Percentiles rank a stretch among this genome's conserved stretches.
phyloP scores from a whole-genome alignment of 2,329 filamentous ascomycete species.

The Fusarium torreyae region DNA sequence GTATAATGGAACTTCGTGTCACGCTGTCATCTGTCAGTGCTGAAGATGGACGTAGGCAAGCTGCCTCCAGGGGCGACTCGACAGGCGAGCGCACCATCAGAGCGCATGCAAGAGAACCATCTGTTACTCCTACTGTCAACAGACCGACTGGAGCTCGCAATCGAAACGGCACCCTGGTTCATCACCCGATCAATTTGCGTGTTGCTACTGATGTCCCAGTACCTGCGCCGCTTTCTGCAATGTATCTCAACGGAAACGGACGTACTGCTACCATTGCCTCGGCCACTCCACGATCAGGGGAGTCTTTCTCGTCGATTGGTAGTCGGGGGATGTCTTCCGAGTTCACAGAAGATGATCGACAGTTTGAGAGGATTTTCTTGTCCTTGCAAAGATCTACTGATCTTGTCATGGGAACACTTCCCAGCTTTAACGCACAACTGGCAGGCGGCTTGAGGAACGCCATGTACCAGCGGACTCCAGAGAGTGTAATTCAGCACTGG shows the following conservation, averaged over 20 bases:
- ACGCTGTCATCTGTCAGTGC: constrained; percentile 60
- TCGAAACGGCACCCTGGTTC: constrained; percentile 58
- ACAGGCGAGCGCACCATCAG: constrained; percentile 64
- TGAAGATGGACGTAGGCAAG: constrained; percentile 44
- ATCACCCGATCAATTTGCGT: constrained; percentile 67
- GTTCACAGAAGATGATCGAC: constrained; percentile 81
- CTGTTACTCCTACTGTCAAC: constrained; percentile 68
- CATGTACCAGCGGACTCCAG: constrained; percentile 71
- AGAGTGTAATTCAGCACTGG: constrained; percentile 76
- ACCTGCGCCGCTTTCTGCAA: constrained; percentile 53
- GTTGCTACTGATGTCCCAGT: constrained; percentile 70
- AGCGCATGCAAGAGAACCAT: constrained; percentile 66
- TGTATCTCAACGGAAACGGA: constrained; percentile 64
- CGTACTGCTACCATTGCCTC: constrained; percentile 69
- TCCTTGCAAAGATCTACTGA: constrained; percentile 82
- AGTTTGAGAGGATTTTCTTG: constrained; percentile 87
- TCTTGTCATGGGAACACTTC: constrained; percentile 79
- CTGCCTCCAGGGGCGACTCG: constrained; percentile 32
- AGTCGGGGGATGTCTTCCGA: constrained; percentile 67
- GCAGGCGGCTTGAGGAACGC: constrained; percentile 74
- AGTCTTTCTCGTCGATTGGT: constrained; percentile 78
- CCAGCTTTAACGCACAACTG: constrained; percentile 78
- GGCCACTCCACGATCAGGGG: constrained; percentile 85
- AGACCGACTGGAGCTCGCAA: constrained; percentile 56
- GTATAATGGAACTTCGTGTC: constrained; percentile 76